Evolutionary conservation across 371 early-diverging fungal genomes (phyloP).

Genomic region (Syncephalastrum monosporum): DNA sequence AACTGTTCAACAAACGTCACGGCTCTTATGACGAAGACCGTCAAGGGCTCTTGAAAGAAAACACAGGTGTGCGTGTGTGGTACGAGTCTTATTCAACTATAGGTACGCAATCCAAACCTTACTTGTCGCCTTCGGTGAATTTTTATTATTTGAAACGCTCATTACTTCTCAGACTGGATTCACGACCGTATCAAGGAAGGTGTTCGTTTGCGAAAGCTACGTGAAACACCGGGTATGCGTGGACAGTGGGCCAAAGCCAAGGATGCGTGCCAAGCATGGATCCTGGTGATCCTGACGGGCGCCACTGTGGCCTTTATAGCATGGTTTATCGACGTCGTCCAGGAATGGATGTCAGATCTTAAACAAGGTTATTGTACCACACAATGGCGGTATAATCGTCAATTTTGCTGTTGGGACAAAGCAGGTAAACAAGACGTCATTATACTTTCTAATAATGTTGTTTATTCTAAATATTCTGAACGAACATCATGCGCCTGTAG

Average conservation of each 20-base stretch:
- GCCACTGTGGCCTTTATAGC: slow-evolving; percentile 72
- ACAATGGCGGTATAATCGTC: slow-evolving; percentile 80
- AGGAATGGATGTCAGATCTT: slow-evolving; percentile 78
- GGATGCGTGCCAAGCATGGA: slow-evolving; percentile 89
- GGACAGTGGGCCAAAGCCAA: slow-evolving; percentile 60
- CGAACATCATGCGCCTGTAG: slow-evolving; percentile 9
- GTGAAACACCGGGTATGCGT: slow-evolving; percentile 51
- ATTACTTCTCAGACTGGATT: slow-evolving; percentile 73
- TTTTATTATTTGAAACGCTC: neutral
- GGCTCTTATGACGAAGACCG: slow-evolving; percentile 54
- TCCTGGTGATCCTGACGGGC: slow-evolving; percentile 73
- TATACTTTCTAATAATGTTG: slow-evolving; percentile 5
- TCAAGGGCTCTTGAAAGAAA: slow-evolving; percentile 57
- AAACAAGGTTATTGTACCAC: slow-evolving; percentile 85
- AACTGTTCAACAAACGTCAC: slow-evolving; percentile 36
- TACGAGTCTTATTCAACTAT: slow-evolving; percentile 70
- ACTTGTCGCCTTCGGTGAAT: slow-evolving; percentile 4
- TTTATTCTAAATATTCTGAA: neutral
- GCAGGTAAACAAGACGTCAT: slow-evolving; percentile 38
- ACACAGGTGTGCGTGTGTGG: slow-evolving; percentile 63
- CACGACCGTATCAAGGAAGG: slow-evolving; percentile 91
- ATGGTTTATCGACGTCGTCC: slow-evolving; percentile 77
- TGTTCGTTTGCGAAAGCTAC: slow-evolving; percentile 67
- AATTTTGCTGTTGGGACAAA: slow-evolving; percentile 90
- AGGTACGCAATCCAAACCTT: slow-evolving; percentile 47